phyloP scores from a whole-genome alignment of 345 rosid species.

The Acer yangbiense region DNA sequence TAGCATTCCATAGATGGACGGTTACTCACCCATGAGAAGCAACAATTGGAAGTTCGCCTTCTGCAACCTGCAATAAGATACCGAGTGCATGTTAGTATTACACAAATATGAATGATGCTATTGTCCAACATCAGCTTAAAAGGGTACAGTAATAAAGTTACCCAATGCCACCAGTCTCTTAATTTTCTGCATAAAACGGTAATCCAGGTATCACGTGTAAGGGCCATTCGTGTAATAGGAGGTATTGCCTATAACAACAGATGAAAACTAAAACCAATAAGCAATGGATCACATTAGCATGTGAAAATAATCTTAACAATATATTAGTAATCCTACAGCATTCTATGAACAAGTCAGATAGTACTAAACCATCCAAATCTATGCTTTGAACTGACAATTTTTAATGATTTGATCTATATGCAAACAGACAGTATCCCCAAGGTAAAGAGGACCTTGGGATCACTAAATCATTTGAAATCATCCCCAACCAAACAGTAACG shows the following conservation, averaged over 20 bases:
- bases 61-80: slow-evolving; percentile 74
- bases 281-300: background rate
- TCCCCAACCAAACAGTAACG: background rate
- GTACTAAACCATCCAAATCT: background rate
- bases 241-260: slow-evolving; percentile 70
- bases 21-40: slow-evolving; percentile 92
- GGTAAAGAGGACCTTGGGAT: background rate
- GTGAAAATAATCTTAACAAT: background rate
- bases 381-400: background rate
- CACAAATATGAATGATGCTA: slow-evolving; percentile 15
- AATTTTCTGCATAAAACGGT: slow-evolving; percentile 96
- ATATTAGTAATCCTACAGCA: too few species aligned
- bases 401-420: background rate
- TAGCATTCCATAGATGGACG: slow-evolving; percentile 24
- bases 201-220: slow-evolving; percentile 97
- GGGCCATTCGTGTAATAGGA: slow-evolving; percentile 93
- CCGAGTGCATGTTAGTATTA: slow-evolving; percentile 32
- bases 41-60: slow-evolving; percentile 95
- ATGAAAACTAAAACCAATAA: slow-evolving; percentile 16
- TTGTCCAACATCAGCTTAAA: slow-evolving; percentile 27
- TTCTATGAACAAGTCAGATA: background rate
- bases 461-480: background rate
- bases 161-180: slow-evolving; percentile 99
- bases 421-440: background rate
- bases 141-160: slow-evolving; percentile 39